Conservation (phyloP, 2,329 filamentous ascomycete species). For the Claviceps digitariae region DNA sequence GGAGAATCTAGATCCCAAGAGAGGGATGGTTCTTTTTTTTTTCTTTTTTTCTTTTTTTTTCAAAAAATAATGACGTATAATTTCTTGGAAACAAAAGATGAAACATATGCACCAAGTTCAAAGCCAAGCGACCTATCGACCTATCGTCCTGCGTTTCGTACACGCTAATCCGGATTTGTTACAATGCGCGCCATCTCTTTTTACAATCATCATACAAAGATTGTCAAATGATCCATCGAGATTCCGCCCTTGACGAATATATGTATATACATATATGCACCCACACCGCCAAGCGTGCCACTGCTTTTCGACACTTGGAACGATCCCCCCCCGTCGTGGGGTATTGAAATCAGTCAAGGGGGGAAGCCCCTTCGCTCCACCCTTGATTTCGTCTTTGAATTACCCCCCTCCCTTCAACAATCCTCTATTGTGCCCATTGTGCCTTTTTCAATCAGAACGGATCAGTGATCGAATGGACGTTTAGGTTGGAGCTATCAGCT, state of each 20-base stretch:
- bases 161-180: not conserved
- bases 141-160: not conserved
- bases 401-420: not conserved
- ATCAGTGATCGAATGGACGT: not conserved
- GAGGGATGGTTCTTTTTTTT: too few relatives aligned
- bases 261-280: not conserved
- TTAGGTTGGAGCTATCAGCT: slow-evolving; percentile 4
- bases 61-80: not conserved
- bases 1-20: too few relatives aligned
- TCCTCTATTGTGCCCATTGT: not conserved
- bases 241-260: not conserved
- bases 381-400: not conserved
- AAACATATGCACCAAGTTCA: not conserved
- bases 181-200: not conserved
- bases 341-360: not conserved
- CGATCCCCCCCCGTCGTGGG: not conserved
- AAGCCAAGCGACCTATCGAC: not conserved
- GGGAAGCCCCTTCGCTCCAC: not conserved
- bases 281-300: too few relatives aligned
- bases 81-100: not conserved
- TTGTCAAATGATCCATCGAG: not conserved
- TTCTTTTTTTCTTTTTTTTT: too few relatives aligned
- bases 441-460: not conserved
- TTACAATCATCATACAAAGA: not conserved
- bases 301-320: not conserved